Base-by-base conservation (phyloP, 2,329 filamentous ascomycete species). In the Monosporascus sp. region DNA sequence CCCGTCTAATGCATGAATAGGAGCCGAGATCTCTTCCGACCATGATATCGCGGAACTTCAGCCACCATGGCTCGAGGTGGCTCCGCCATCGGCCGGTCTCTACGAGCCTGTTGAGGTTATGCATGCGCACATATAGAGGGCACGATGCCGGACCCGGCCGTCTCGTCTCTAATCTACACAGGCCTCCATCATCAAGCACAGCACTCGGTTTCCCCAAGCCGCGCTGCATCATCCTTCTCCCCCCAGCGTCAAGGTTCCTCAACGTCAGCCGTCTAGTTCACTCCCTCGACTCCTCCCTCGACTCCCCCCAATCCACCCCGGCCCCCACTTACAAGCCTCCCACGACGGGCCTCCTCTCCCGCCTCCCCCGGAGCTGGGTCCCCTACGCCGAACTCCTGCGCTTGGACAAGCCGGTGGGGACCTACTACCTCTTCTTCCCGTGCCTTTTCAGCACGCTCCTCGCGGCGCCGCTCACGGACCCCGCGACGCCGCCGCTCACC, bases 371-470 rank as follows among this genome's bases (percentile, higher is more conserved):
- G 20, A 81, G 86, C 52, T 84, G 85, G 77, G 77, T 94, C 3
- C 90, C 90, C 1, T 95, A 94, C 65, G 90, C 84, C 47, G 90
- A 95, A 67, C 81, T 96, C 15, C 81, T 88, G 63, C 87, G 91
- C 48, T 75, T 95, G 47, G 86, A 94, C 70, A 94, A 90, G 64
- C 90, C 89, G 1, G 80, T 84, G 0, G 90, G 90, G 46, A 89
- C 88, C 2, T 89, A 90, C 72, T 94, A 94, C 66, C 83, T 96
- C 55, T 93, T 87, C 75, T 88, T 92, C 62, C 90, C 90, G 27
- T 93, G 90, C 64, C 75, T 94, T 14, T 95, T 92, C 74, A 92
- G 89, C 52, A 91, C 90, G 0, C 77, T 94, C 3, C 78, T 94
- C 65, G 90, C 90, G 1, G 89, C 89, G 2, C 85, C 88, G 0